Conservation (phyloP, 495 filamentous ascomycete genomes). For the Halenospora varia region DNA sequence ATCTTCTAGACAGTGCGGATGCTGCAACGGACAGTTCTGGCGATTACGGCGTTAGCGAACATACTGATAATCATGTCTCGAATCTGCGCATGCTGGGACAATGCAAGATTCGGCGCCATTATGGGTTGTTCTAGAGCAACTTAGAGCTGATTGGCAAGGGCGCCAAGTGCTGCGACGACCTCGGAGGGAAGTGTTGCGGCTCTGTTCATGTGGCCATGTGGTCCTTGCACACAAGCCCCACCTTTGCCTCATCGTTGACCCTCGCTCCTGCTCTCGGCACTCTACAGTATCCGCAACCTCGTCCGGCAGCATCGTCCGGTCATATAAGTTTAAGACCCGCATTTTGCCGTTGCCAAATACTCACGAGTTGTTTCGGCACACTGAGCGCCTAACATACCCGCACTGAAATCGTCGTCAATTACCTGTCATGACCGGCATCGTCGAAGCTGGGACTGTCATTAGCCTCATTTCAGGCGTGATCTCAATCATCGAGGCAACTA, state of each 20-base stretch:
- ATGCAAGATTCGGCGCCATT: slow-evolving; percentile 2
- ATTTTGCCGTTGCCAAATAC: background rate
- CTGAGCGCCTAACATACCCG: background rate
- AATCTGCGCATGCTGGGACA: slow-evolving; percentile 6
- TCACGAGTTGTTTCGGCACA: background rate
- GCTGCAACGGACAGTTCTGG: slow-evolving; percentile 3
- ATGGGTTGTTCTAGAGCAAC: background rate
- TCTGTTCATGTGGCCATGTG: background rate
- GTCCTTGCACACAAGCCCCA: background rate
- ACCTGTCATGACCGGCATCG: slow-evolving; percentile 25
- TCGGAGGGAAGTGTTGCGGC: background rate
- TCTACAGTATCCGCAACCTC: slow-evolving; percentile 1
- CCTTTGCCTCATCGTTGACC: background rate
- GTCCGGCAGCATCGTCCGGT: background rate
- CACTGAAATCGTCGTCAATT: background rate
- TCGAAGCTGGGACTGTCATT: slow-evolving; percentile 17
- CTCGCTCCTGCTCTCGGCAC: background rate
- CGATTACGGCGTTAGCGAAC: slow-evolving; percentile 4
- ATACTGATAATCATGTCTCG: slow-evolving; percentile 7
- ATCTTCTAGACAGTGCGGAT: slow-evolving; percentile 22
- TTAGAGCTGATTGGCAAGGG: slow-evolving; percentile 5
- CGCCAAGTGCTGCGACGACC: background rate
- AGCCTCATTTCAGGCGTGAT: slow-evolving; percentile 27
- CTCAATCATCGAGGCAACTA: slow-evolving; percentile 24
- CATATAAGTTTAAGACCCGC: background rate